Evolutionary conservation across 2,329 filamentous ascomycete species (phyloP).

Genomic region (Lojkania enalia): DNA sequence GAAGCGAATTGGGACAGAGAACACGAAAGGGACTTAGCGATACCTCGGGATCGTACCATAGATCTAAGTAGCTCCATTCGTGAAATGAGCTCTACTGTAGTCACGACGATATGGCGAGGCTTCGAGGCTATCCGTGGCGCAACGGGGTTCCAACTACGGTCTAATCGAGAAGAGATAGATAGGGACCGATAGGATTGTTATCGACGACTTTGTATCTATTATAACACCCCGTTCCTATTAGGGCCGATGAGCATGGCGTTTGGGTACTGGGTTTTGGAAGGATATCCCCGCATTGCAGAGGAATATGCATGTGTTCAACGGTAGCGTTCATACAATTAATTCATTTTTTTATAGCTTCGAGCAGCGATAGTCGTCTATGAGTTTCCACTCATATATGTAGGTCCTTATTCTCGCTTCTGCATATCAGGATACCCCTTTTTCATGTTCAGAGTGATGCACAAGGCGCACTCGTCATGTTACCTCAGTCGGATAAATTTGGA

Average conservation of each 20-base stretch:
- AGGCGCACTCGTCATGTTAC: too few relatives aligned
- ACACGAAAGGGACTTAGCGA: slow-evolving; percentile 32
- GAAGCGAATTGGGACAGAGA: slow-evolving; percentile 45
- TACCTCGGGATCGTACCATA: slow-evolving; percentile 13
- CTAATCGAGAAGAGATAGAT: slow-evolving; percentile 37
- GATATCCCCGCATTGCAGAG: slow-evolving; percentile 1
- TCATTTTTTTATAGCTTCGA: too few relatives aligned
- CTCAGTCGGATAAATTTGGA: too few relatives aligned
- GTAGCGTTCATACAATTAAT: not conserved
- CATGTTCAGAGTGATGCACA: too few relatives aligned
- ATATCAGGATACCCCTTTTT: not conserved
- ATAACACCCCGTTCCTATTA: slow-evolving; percentile 7
- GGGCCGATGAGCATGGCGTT: slow-evolving; percentile 10
- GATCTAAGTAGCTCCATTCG: slow-evolving; percentile 32
- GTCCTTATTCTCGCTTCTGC: not conserved
- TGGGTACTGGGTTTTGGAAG: slow-evolving; percentile 2
- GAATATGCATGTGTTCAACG: not conserved
- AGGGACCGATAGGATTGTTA: slow-evolving; percentile 33
- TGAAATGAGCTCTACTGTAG: slow-evolving; percentile 37
- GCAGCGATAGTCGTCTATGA: too few relatives aligned
- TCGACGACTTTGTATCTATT: not conserved
- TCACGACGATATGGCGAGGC: slow-evolving; percentile 42
- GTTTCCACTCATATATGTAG: too few relatives aligned
- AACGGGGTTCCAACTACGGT: slow-evolving; percentile 33
- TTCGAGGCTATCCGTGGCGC: slow-evolving; percentile 37